phyloP scores from a whole-genome alignment of 352 stramenopile genomes.

The Globisporangium barbulae region DNA sequence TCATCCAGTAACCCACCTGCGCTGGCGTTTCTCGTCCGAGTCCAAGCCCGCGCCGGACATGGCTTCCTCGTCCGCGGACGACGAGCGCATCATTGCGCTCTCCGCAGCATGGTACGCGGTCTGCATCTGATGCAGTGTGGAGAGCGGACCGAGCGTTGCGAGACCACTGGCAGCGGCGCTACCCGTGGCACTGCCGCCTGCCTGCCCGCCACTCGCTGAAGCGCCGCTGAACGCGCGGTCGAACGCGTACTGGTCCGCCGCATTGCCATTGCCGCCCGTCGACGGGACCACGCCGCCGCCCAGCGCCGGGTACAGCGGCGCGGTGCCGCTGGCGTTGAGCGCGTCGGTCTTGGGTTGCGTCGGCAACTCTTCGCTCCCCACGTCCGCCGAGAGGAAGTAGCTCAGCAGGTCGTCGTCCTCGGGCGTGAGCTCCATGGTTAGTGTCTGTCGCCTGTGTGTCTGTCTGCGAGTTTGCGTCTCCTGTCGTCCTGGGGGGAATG shows the following conservation, averaged over 20 bases:
- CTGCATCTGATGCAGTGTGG: constrained; percentile 46
- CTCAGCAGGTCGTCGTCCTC: constrained; percentile 87
- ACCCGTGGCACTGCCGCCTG: constrained; percentile 9
- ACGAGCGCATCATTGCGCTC: constrained; percentile 54
- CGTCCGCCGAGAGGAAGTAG: constrained; percentile 83
- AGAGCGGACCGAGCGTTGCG: constrained; percentile 16
- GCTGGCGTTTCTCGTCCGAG: constrained; percentile 77
- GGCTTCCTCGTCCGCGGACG: constrained; percentile 47
- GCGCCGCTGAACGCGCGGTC: constrained; percentile 29
- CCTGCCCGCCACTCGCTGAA: constrained; percentile 3
- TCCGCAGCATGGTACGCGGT: constrained; percentile 47
- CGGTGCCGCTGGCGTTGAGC: constrained; percentile 7
- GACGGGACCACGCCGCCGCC: background rate
- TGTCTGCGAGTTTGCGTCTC: background rate
- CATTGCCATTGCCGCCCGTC: background rate
- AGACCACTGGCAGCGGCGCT: constrained; percentile 1
- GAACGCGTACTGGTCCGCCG: constrained; percentile 33
- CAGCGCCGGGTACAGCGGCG: constrained; percentile 9
- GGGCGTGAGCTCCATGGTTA: constrained; percentile 72
- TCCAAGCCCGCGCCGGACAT: constrained; percentile 39
- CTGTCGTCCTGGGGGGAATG: background rate
- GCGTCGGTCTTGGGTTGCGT: constrained; percentile 26
- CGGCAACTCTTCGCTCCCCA: constrained; percentile 51
- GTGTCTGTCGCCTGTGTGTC: background rate
- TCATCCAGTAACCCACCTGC: constrained; percentile 25